Evolutionary conservation across 352 stramenopile species (phyloP), one percentile per base, ranked within the genome.

Genomic region (Globisporangium radiosum): DNA sequence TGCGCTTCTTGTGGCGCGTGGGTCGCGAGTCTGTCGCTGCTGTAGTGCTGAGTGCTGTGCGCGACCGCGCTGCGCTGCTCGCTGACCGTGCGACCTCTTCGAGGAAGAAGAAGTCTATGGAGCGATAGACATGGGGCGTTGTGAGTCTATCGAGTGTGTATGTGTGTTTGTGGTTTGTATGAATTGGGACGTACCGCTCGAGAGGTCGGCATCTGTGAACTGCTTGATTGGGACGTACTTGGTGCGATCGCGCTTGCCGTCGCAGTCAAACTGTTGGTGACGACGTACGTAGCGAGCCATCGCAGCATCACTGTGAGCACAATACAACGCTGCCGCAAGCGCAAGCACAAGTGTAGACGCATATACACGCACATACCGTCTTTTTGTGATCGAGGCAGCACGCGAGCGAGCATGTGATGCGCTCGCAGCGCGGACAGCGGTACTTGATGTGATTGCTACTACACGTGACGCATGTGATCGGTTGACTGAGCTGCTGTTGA

Each of bases 381-480:
- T 86, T 90, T 71, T 94, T 94, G 72, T 94, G 85, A 11, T 62
- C 75, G 25, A 91, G 51, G 54, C 85, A 94, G 70, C 85, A 94
- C 14, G 68, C 63, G 51, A 94, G 65, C 48, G 82, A 92, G 62
- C 85, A 94, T 56, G 85, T 92, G 68, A 91, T 77, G 59, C 82
- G 78, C 63, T 94, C 85, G 58, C 85, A 94, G 56, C 81, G 72
- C 43, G 85, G 85, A 75, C 85, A 94, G 52, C 85, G 82, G 63
- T 94, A 94, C 71, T 94, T 94, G 69, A 92, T 78, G 51, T 81
- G 65, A 17, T 19, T 63, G 10, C 62, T 67, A 38, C 62, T 64
- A 53, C 85, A 94, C 9, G 64, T 66, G 50, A 59, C 63, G 67
- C 85, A 94, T n/a, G 47, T 54, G 3, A 71, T 47, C 19, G 14